phyloP scores from a whole-genome alignment of 345 rosid species.

The Arabidopsis suecica region DNA sequence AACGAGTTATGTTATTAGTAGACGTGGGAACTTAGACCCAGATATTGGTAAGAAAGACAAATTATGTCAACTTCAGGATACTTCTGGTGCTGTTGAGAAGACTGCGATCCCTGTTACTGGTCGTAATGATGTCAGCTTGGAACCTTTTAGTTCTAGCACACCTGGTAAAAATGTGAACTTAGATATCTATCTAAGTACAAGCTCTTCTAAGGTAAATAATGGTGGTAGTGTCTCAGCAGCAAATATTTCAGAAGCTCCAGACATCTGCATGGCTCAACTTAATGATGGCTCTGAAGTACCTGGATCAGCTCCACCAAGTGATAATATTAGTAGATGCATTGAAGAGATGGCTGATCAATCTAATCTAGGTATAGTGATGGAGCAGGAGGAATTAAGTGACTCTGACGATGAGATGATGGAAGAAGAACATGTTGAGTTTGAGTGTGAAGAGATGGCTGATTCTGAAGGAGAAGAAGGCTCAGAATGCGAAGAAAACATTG shows the following conservation, averaged over 20 bases:
- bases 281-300: constrained; percentile 43
- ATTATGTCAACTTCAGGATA: constrained; percentile 47
- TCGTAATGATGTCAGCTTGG: constrained; percentile 39
- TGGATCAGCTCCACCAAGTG: constrained; percentile 44
- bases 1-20: constrained; percentile 38
- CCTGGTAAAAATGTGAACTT: constrained; percentile 63
- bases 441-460: constrained; percentile 98
- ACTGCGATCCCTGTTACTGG: constrained; percentile 43
- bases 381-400: constrained; percentile 97
- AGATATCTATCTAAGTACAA: constrained; percentile 77
- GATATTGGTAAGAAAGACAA: constrained; percentile 48
- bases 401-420: constrained; percentile 76
- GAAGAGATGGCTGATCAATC: constrained; percentile 62
- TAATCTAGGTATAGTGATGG: constrained; percentile 89
- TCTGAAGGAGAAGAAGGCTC: constrained; percentile 88
- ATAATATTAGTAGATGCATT: constrained; percentile 41
- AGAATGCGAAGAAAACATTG: constrained; percentile 50
- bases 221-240: constrained; percentile 45
- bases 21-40: constrained; percentile 43
- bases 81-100: constrained; percentile 46
- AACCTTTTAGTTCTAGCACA: constrained; percentile 47
- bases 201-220: constrained; percentile 50
- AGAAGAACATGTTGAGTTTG: constrained; percentile 96
- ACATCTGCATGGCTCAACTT: constrained; percentile 32
- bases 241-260: constrained; percentile 43